A percentile compares a stretch with the other conserved stretches of the same genome.
Conservation (phyloP, 2,329 filamentous ascomycete genomes). For the Calonectria multiphialidica region DNA sequence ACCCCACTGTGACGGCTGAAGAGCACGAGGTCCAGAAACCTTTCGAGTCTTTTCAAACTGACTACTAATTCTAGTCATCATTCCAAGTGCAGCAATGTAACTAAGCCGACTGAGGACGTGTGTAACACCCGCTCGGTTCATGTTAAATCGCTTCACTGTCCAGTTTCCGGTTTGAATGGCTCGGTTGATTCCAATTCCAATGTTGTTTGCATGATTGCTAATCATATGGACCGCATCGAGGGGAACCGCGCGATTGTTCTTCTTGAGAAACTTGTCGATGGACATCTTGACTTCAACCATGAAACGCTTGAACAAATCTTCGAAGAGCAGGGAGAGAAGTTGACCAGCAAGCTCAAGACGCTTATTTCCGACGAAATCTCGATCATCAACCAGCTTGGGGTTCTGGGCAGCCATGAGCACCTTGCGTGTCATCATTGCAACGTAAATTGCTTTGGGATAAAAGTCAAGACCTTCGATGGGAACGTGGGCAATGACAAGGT, state of each 20-base stretch:
- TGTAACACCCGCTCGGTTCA: conserved; percentile 97
- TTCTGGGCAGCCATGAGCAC: conserved; percentile 95
- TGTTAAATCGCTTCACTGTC: conserved; percentile 97
- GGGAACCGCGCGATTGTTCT: conserved; percentile 87
- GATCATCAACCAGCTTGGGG: conserved; percentile 89
- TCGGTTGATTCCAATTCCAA: conserved; percentile 93
- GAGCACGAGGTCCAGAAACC: conserved; percentile 92
- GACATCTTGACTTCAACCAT: conserved; percentile 89
- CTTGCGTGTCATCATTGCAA: conserved; percentile 97
- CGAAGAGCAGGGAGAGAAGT: conserved; percentile 91
- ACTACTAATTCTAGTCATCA: conserved; percentile 99
- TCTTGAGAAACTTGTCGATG: conserved; percentile 96
- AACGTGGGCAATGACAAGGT: conserved; percentile 94
- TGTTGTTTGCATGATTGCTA: conserved; percentile 85
- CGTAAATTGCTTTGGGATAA: conserved; percentile 95
- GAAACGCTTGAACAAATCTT: conserved; percentile 98
- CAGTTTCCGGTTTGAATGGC: conserved; percentile 98
- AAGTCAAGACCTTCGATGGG: conserved; percentile 93
- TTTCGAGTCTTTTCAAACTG: conserved; percentile 99
- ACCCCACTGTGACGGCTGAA: conserved; percentile 97
- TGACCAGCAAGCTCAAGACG: conserved; percentile 94
- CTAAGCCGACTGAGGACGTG: conserved; percentile 95
- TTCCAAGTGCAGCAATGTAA: conserved; percentile 95
- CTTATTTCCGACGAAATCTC: conserved; percentile 99
- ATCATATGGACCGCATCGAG: conserved; percentile 91